Base-by-base conservation (phyloP, 1,284 basidiomycete species). In the Cryptococcus neoformans region DNA sequence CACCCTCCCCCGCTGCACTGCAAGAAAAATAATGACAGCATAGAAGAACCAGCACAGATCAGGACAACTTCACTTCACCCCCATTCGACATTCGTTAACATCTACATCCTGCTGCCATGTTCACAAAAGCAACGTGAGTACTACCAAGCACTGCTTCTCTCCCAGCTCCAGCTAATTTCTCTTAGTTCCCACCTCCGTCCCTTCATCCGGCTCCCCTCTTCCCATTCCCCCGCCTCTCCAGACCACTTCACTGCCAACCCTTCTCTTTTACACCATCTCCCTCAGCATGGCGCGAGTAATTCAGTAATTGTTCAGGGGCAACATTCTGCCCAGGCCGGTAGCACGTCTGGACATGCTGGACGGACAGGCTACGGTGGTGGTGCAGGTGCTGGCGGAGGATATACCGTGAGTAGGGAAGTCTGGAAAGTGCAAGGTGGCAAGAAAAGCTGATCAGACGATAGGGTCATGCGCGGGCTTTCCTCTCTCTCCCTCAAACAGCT, bases 181-280 rank as follows among this genome's bases (percentile, higher is more conserved):
- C 14, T 0, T 62, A 78, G 76, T 50, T 65, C 68, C 46, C 73
- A 76, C 59, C 64, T 77, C 56, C 72, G 76, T 41, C 75, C 76
- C 9, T 64, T 76, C 53, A 65, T 76, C 60, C 76, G 73, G 36
- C 65, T 74, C 36, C 66, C 63, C 36, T 51, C 64, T 34, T 61
- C 63, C 16, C 49, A 48, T 49, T 61, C 59, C 35, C 51, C 59
- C 51, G 55, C 60, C 49, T 52, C 51, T 21, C 72, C 75, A 14
- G 74, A 77, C 49, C 70, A 74, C 45, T 79, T 79, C 65, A 74
- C 77, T 42, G 67, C 73, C 28, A 79, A 79, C 64, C 72, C 76
- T 48, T 72, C 67, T 40, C 63, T 78, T 44, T 65, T 74, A n/a
- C 75, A 76, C 58, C 74, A 75, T 51, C 69, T 76, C 51, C 69